These are phyloP conservation scores for Eucalyptus urophylla DNA, from an alignment of 345 rosid genomes.

Conservation along the genomic window DNA sequence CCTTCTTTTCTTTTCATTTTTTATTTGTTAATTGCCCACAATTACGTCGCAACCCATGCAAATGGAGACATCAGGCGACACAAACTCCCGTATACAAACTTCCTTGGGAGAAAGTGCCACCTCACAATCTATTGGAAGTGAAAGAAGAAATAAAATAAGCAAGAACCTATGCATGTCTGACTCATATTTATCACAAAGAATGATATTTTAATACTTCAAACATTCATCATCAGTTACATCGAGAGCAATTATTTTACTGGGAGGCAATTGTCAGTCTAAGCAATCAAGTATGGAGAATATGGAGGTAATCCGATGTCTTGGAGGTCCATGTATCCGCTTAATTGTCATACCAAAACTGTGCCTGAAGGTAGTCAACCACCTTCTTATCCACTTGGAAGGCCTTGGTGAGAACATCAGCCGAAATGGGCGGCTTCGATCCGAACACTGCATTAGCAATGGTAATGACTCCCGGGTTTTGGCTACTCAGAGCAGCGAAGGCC, in stretches of 20 bases:
- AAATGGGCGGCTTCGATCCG: neutral
- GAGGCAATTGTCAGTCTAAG: neutral
- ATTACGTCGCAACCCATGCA: neutral
- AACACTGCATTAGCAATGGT: neutral
- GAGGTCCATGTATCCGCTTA: neutral
- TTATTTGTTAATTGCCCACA: neutral
- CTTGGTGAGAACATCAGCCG: neutral
- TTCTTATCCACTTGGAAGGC: neutral
- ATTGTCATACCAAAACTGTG: neutral
- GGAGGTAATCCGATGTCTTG: neutral
- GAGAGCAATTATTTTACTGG: neutral
- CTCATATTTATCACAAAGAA: neutral
- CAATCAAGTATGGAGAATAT: neutral
- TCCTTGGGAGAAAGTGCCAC: neutral
- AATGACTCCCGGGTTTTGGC: neutral
- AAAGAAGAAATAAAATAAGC: neutral
- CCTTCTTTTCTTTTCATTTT: too few relatives aligned
- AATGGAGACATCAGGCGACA: neutral
- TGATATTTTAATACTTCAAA: neutral
- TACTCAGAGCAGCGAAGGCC: neutral
- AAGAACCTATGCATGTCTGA: neutral
- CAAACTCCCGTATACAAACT: neutral
- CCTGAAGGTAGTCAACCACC: neutral
- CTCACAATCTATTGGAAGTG: neutral
- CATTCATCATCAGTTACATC: neutral